Base-by-base conservation (phyloP, 441 rosid genomes). In the Gossypium armourianum region DNA sequence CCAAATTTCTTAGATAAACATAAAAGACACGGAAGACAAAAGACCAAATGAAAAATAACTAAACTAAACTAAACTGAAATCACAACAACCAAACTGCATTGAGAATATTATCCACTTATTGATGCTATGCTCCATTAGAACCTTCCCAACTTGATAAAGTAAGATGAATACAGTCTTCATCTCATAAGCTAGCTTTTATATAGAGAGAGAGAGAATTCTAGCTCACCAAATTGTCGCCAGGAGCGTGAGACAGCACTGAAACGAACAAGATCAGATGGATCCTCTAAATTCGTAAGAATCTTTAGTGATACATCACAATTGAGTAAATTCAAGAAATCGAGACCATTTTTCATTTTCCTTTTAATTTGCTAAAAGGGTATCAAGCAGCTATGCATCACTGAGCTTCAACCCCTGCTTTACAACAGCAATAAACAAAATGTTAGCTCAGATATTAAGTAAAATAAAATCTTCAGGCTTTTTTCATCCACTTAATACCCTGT, bases 221-320 rank as follows among this genome's bases (percentile, higher is more conserved):
- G 73, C 85, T 83, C 75, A 93, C 98, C 92, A 72, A 86, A 86
- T 12, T 72, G 65, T 61, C 86, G 83, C 95, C 93, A 93, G 1
- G 76, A 73, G 26, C 73, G 87, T n/a, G 97, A 91, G 69, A 87
- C 92, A 36, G 79, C 80, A 79, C 88, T 77, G 47, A 79, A 86
- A 76, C 85, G 85, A 57, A 84, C 85, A 80, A 90, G 73, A 81
- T 90, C 98, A 60, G 90, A 71, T 19, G 85, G 84, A 69, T 88
- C 89, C 12, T 82, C 88, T 67, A 90, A 83, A 72, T 73, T 75
- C 53, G 58, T 61, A 16, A 93, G 78, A 62, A 93, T 85, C 21
- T 79, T 69, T 50, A 78, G 13, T 0, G 80, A 83, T 77, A 72
- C 74, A 76, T 90, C 96, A 2, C 36, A 3, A 55, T 84, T 82